Evolutionary conservation across 495 filamentous ascomycete genomes (phyloP), one percentile per base, ranked within the genome.

Genomic region (Tricharina praecox): DNA sequence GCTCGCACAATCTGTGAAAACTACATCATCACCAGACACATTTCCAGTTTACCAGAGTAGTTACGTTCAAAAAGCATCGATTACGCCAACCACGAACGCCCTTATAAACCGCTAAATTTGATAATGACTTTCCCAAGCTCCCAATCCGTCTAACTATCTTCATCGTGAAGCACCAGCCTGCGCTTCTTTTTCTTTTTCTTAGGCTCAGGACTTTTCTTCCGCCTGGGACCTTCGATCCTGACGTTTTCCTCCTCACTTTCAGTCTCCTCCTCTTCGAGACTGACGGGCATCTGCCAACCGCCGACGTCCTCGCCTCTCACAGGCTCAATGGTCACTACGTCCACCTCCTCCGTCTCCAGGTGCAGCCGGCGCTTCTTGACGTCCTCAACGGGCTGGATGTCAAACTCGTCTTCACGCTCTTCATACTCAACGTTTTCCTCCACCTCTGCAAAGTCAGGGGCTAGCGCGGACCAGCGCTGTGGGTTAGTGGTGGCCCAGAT

Each of bases 391-490:
- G 87, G 87, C 55, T 95, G 88, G 48, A 96, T 88, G 59, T 99
- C 90, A 53, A 96, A 99, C 56, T 99, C 90, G 58, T 96, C 92
- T 66, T 96, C 90, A 23, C 74, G 73, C 61, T 99, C 90, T 30
- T 88, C 72, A 58, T 96, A 96, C 64, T 94, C 86, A 9, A 93
- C 84, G 50, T 96, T 96, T 63, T 96, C 92, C 66, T 99, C 90
- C 8, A 99, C 84, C 63, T 99, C 90, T 26, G 74, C 83, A 61
- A 99, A 99, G 63, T 99, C 90, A 0, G 90, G 90, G 5, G 90
- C 90, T 7, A 99, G 74, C 0, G 90, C 88, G 23, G 85, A 93
- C 90, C 90, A 99, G 50, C 86, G 79, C 59, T 99, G 90, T 1
- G 86, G 85, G 15, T 79, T 83, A 23, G 83, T 77, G 41, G 92